Evolutionary conservation across 2,329 filamentous ascomycete species (phyloP).

Genomic region (Calonectria henricotiae): DNA sequence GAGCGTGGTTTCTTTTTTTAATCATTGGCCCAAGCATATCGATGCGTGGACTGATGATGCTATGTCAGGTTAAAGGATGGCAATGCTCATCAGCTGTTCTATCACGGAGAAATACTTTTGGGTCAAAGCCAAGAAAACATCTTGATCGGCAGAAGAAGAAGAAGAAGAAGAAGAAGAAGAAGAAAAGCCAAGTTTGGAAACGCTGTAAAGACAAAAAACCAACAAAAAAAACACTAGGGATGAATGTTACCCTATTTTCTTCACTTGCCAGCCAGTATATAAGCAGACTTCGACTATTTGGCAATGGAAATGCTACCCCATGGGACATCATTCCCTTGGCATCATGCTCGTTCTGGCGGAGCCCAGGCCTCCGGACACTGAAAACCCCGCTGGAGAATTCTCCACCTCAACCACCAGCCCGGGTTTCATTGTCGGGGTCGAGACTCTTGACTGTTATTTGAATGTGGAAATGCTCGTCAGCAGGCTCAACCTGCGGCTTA

Average conservation of each 20-base stretch:
- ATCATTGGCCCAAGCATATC: background rate
- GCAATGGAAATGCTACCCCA: conserved; percentile 20
- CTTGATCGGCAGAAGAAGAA: too few species aligned
- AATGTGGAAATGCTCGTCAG: background rate
- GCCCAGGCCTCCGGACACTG: background rate
- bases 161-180: too few species aligned
- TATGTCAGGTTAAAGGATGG: background rate
- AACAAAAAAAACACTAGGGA: too few species aligned
- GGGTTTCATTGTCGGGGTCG: conserved; percentile 2
- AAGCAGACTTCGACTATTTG: background rate
- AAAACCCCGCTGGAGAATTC: conserved; percentile 16
- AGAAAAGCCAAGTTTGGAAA: too few species aligned
- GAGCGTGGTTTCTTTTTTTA: background rate
- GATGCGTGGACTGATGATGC: background rate
- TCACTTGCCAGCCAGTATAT: too few species aligned
- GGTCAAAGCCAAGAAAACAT: too few species aligned
- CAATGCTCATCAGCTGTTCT: background rate
- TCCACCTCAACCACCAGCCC: conserved; percentile 8
- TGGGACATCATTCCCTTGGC: conserved; percentile 9
- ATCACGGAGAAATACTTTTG: too few species aligned
- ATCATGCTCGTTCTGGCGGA: background rate
- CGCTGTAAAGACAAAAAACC: too few species aligned
- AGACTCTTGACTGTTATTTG: background rate
- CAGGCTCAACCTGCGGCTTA: background rate
- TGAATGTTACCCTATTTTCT: too few species aligned